These are phyloP conservation scores for Persicaria maculosa DNA, from an alignment of 148 eudicot species.

Conservation along the genomic window DNA sequence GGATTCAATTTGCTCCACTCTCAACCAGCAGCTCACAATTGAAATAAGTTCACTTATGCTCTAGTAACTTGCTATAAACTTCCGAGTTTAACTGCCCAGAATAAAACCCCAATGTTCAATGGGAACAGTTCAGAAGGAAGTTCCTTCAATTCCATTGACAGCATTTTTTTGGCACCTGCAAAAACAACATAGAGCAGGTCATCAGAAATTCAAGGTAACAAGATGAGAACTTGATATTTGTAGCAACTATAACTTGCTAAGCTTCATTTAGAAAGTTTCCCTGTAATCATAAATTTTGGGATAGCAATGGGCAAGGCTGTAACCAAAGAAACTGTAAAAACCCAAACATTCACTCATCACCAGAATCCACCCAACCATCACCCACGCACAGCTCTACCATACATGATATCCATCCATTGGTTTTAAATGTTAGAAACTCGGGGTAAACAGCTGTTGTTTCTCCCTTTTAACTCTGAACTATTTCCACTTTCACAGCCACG, in stretches of 20 bases:
- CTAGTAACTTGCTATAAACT: background rate
- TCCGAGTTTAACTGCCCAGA: background rate
- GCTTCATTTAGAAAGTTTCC: background rate
- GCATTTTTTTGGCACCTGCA: background rate
- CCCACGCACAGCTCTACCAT: background rate
- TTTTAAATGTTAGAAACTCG: no score
- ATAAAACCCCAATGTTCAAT: background rate
- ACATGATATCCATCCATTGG: background rate
- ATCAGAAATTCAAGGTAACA: background rate
- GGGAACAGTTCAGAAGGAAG: background rate
- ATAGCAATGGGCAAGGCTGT: background rate
- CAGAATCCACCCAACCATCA: background rate
- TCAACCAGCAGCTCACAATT: background rate
- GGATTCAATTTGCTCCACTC: slow-evolving; percentile 3
- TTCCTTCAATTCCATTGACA: background rate
- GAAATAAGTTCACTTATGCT: background rate
- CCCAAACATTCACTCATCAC: background rate
- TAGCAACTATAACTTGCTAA: background rate
- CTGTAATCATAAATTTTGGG: background rate
- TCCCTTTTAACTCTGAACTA: no score
- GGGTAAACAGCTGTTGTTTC: no score
- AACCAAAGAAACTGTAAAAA: no score
- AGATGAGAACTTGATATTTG: background rate
- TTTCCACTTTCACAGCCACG: no score
- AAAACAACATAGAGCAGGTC: background rate